Evolutionary conservation across 2,329 filamentous ascomycete species (phyloP), one percentile per base, ranked within the genome.

Genomic region (Fusarium sp.): DNA sequence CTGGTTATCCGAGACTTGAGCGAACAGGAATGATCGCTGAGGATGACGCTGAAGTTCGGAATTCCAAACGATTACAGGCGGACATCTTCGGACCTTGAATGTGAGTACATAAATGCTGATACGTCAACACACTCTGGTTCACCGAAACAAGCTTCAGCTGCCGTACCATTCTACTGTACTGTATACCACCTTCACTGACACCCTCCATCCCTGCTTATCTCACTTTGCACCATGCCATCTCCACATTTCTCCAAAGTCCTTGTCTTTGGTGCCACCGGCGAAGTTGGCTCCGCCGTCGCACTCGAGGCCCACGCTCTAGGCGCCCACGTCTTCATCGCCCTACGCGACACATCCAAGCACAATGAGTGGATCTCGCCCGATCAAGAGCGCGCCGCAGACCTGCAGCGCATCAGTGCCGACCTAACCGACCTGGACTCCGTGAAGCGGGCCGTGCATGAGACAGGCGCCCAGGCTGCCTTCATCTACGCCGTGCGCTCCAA

Each of bases 261-360:
- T n/a, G 28, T 64, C 25, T 59, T 64, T 46, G 60, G 60, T 37
- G 53, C 60, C 13, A 60, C 60, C 1, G 60, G 60, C 44, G 42
- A 64, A 35, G 53, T 64, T 23, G 60, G 60, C 42, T 59, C 60
- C 18, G 53, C 60, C 53, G 40, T 47, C 13, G 53, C 53, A n/a
- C 60, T 47, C 33, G 6, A 64, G 16, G 60, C 40, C 35, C 49
- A 38, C 6, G 38, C 53, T 52, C 63, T 56, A 13, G 58, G 58
- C 21, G 58, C 58, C 19, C 15, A 37, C 11, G 58, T 60, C 11
- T 33, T 13, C 21, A 49, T 49, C 21, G 56, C 56, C n/a, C 15
- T 59, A 19, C 56, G 56, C 19, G 42, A 59, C 23, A 47, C 32
- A 10, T 30, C 56, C 40, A 59, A 59, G 19, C 11, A 10, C 15